Base-by-base conservation (phyloP, 805 yeast species). In the Starmerella bacillaris region DNA sequence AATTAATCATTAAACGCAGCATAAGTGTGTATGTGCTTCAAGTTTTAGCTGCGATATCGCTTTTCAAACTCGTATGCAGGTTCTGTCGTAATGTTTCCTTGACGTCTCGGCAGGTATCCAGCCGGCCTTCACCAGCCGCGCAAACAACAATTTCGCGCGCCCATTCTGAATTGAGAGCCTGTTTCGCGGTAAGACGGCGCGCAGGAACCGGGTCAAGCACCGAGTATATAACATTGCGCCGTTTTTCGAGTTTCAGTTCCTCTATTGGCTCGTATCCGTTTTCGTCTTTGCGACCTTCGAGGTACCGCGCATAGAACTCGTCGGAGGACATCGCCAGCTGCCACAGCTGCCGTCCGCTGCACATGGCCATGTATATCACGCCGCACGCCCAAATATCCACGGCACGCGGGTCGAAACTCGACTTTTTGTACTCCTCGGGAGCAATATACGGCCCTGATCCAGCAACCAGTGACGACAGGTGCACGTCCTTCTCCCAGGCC, bases 311-410 rank as follows among this genome's bases (percentile, higher is more conserved):
- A 55, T 71, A 84, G 53, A 78, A 83, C 48, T 74, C 86, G 54
- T 84, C 96, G 28, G 70, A 75, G 29, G 59, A 61, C 30, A 60
- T 55, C 2, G 95, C 94, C 38, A 72, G 60, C 48, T 76, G 70
- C 95, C 96, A 84, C 35, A 84, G 58, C 50, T 84, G 94, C 34
- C 94, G 64, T 6, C 96, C 96, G 0, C 94, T 78, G 50, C 94
- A 51, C 84, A 74, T 75, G 6, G 74, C 74, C 59, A 74, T 59
- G 54, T 74, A 75, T 21, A 76, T 66, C 3, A 83, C 69, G 31
- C 94, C 95, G 32, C 74, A 56, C 2, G 93, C 76, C 94, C 94
- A 83, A 35, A 78, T 67, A 53, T 83, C 95, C 34, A 78, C 83
- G 21, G 70, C 62, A 38, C 82, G 57, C 12, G 92, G 79, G 44